Base-by-base conservation (phyloP, 1,284 basidiomycete genomes). In the Lentinula novae-zelandiae region DNA sequence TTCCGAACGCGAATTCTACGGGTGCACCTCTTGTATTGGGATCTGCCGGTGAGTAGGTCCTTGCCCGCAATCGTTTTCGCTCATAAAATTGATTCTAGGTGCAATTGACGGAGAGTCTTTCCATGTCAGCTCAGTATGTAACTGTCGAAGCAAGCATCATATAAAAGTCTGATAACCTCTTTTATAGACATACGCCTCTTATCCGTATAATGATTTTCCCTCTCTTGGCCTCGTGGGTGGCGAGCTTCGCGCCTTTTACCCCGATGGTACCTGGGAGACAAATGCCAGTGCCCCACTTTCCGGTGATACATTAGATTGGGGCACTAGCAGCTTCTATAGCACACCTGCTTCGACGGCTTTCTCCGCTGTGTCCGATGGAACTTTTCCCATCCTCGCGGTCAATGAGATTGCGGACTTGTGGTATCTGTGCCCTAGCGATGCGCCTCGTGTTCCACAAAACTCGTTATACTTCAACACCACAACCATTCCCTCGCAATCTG, bases 21-120 rank as follows among this genome's bases (percentile, higher is more conserved):
- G 78, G 77, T 2, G 71, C 66, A 3, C 77, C 78, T 13, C 65
- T 80, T 34, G 78, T 79, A 9, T 70, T 80, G n/a, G 78, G 77
- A 12, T 71, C 74, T 58, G 70, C 71, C 40, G 77, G 77, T 75
- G 60, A 55, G 66, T 53, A 12, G 38, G 8, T n/a, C 27, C 20
- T 53, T 4, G 50, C 0, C n/a, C 20, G 7, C 50, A 13, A 31
- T 5, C 33, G 8, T 33, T 51, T 5, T 13, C 12, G n/a, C 33
- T 33, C 31, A 34, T 17, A 34, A 17, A 15, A 20, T 20, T 10
- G 9, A 53, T 53, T 22, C 13, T 54, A 78, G 76, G 76, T 38
- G 71, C 74, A 13, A 73, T 68, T 15, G 57, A 65, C 1, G 77
- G 76, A n/a, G 65, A 72, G 27, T 64, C 64, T 6, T 70, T 73